Evolutionary conservation across 208 protist species (phyloP).

Genomic region (Naegleria fowleri): DNA sequence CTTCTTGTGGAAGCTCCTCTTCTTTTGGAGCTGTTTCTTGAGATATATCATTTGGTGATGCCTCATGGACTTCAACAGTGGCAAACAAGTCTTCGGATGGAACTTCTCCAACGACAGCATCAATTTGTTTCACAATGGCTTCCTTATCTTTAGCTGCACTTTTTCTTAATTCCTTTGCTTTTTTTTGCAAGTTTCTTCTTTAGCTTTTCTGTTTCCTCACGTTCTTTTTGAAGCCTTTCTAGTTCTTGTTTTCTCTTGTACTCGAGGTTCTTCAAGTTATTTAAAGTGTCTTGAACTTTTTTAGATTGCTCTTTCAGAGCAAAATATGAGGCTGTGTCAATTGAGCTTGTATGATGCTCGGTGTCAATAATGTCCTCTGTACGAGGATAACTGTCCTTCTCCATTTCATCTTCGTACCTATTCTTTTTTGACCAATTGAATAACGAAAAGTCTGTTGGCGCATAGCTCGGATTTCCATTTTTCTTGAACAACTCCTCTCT

Average conservation of each 20-base stretch:
- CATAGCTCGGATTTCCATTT: neutral
- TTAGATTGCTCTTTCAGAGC: neutral
- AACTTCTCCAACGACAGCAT: neutral
- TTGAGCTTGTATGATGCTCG: neutral
- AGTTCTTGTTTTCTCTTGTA: neutral
- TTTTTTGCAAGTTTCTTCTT: slow-evolving; percentile 1
- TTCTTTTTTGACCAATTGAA: neutral
- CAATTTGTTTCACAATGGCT: neutral
- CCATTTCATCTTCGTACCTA: neutral
- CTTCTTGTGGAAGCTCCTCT: neutral
- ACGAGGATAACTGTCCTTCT: neutral
- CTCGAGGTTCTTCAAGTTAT: neutral
- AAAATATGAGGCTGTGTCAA: neutral
- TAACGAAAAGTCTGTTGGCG: neutral
- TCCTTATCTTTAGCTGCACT: neutral
- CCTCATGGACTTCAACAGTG: neutral
- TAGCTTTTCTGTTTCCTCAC: neutral
- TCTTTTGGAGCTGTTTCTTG: neutral
- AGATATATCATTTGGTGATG: too few species aligned
- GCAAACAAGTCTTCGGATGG: neutral
- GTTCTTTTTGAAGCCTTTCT: neutral
- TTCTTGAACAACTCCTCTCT: slow-evolving; percentile 11
- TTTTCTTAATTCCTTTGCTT: neutral
- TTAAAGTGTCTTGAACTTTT: neutral
- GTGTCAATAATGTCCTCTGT: neutral